Conservation (phyloP, 495 filamentous ascomycete species). For the Penicillium canescens region DNA sequence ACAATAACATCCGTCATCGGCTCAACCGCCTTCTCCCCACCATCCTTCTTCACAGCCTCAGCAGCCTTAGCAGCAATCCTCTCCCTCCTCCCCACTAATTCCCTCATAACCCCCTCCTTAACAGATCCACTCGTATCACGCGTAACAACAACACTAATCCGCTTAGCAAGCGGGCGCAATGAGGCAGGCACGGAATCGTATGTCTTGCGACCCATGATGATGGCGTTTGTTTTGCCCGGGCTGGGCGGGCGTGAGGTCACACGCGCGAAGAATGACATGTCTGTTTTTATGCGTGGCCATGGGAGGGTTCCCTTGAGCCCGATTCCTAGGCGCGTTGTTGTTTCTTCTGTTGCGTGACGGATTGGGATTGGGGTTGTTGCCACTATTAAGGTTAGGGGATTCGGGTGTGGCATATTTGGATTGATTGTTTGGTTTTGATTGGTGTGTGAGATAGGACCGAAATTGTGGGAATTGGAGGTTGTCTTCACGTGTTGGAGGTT, state of each 20-base stretch:
- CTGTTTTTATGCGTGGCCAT: constrained; percentile 82
- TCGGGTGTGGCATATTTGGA: constrained; percentile 22
- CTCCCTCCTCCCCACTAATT: constrained; percentile 21
- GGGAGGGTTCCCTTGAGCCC: constrained; percentile 77
- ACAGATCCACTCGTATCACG: constrained; percentile 39
- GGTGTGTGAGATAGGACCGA: neutral
- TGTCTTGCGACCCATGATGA: constrained; percentile 97
- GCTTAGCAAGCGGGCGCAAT: constrained; percentile 75
- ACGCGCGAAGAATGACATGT: constrained; percentile 93
- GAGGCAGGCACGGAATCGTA: constrained; percentile 80
- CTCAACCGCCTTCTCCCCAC: constrained; percentile 16
- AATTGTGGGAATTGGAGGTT: neutral
- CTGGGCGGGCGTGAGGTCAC: constrained; percentile 68
- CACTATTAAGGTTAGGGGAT: constrained; percentile 40
- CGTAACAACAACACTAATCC: constrained; percentile 78
- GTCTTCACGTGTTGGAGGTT: neutral
- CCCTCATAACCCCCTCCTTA: constrained; percentile 21
- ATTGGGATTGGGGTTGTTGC: constrained; percentile 41
- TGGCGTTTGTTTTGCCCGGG: constrained; percentile 59
- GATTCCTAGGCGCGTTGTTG: constrained; percentile 72
- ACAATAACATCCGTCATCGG: constrained; percentile 39
- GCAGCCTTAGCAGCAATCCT: constrained; percentile 22
- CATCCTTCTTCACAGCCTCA: constrained; percentile 12
- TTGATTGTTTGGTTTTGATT: too few relatives aligned
- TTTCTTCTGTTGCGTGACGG: constrained; percentile 34